Base-by-base conservation (phyloP, 2,329 filamentous ascomycete genomes). In the Fusarium graminum region DNA sequence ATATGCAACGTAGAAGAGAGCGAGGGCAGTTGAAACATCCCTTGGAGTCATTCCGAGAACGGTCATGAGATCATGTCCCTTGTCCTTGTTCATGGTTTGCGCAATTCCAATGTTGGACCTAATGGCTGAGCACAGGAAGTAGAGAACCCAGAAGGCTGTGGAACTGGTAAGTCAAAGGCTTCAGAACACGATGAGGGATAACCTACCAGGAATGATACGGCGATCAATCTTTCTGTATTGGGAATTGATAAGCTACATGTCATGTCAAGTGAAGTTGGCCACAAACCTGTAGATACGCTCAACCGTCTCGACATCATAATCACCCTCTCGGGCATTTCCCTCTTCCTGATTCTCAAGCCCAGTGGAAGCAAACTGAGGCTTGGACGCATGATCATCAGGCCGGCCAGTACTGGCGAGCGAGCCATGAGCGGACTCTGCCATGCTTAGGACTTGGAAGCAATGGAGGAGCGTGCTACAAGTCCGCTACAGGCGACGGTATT, bases 71-170 rank as follows among this genome's bases (percentile, higher is more conserved):
- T 95, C 90, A 75, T 97, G 92, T 32, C 86, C 84, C 40, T 85
- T 79, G 17, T 84, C 79, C 29, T 79, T 79, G 79, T 97, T 97
- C 93, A 97, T 97, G 2, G 93, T 97, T 80, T 97, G 92, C n/a
- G 93, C 92, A 69, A 97, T 88, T 63, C 93, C 93, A 68, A 97
- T 92, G 78, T 96, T 97, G 72, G 92, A 95, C 51, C 93, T 89
- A 73, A 97, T 95, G 62, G 92, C 93, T 0, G 93, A 95, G 83
- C 92, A 95, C 67, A 97, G 86, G 75, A 97, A 97, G 80, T 97
- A 97, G 16, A 97, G 85, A 16, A 90, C 78, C 93, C 93, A 97
- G 78, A 97, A 94, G 29, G 93, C 92, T 85, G 63, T 22, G n/a
- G n/a, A 40, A 11, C 9, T 45, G 14, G 38, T 69, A 13, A 70